Evolutionary conservation across 257 asterid species (phyloP), one percentile per base, ranked within the genome.

Genomic region (Solanum lycopersicoides): DNA sequence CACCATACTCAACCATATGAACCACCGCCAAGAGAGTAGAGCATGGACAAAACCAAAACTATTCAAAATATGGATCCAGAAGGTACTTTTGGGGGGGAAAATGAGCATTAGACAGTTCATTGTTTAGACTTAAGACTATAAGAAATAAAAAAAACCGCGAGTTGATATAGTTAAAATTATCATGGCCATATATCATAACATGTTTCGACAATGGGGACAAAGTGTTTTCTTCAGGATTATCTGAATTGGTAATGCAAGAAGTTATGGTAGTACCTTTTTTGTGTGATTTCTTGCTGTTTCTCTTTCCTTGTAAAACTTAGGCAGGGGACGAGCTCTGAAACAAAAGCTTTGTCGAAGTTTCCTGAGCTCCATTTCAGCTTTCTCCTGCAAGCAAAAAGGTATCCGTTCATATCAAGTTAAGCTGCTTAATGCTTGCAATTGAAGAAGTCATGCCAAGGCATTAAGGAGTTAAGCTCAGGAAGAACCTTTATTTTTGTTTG

Each of bases 271-370:
- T 89, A 92, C 96, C 94, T 92, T 92, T 71, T 89, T 89, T 47
- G 86, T 85, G 86, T 89, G 93, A 50, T 47, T 60, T 87, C 87
- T 90, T 80, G 89, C 87, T 65, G 90, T 79, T 88, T 93, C 94
- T 86, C 91, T 87, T 85, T 94, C 95, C 91, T 93, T 94, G 93
- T 94, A 91, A 59, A 95, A 96, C 60, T 94, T 92, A 28, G 98
- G 96, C 87, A 92, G 90, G 74, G 98, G 95, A 7, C 95, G 93
- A 87, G 98, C 95, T 92, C 93, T 95, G 92, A 95, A 95, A 93
- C 98, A 97, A 50, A 94, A 92, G 90, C 93, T 92, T 75, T 91
- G 93, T 44, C 96, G 90, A 84, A 97, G 91, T 91, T 95, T 96
- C 84, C 94, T 92, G 11, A 94, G 86, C 86, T 94, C 94, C 5